Percentiles rank a stretch among this genome's conserved stretches.
phyloP scores from a whole-genome alignment of 208 protist species.

The Angomonas ambiguus region DNA sequence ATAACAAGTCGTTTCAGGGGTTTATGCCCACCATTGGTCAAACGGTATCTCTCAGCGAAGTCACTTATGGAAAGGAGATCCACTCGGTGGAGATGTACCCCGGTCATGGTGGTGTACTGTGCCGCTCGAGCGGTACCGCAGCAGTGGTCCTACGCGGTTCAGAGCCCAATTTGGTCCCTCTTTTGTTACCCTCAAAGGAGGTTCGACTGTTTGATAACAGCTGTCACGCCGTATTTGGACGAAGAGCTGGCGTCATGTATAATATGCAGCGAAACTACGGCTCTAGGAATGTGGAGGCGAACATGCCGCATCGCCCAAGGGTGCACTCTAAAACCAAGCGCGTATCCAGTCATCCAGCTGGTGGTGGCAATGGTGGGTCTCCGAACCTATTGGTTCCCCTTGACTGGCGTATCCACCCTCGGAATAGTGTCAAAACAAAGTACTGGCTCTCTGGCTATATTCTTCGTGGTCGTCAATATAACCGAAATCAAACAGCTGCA shows the following conservation, averaged over 20 bases:
- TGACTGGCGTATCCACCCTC: constrained; percentile 86
- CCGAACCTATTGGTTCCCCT: constrained; percentile 87
- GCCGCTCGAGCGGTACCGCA: constrained; percentile 78
- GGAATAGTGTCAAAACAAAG: constrained; percentile 88
- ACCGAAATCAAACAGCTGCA: constrained; percentile 74
- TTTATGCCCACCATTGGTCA: constrained; percentile 88
- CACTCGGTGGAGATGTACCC: constrained; percentile 92
- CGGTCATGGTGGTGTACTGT: constrained; percentile 78
- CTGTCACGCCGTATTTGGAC: constrained; percentile 84
- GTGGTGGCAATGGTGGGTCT: constrained; percentile 83
- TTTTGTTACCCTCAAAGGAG: constrained; percentile 89
- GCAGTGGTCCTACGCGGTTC: constrained; percentile 84
- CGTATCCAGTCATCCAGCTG: constrained; percentile 83
- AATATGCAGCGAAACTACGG: constrained; percentile 80
- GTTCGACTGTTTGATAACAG: constrained; percentile 87
- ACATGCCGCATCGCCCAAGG: constrained; percentile 77
- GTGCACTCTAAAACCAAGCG: constrained; percentile 87
- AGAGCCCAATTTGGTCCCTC: constrained; percentile 82
- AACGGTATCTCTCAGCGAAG: constrained; percentile 79
- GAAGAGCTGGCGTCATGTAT: constrained; percentile 88
- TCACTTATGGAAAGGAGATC: constrained; percentile 89
- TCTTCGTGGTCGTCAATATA: constrained; percentile 85
- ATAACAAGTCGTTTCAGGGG: constrained; percentile 86
- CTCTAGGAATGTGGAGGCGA: constrained; percentile 63
- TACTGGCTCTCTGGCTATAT: constrained; percentile 92